Percentiles rank a stretch among this genome's conserved stretches.
phyloP scores from a whole-genome alignment of 805 yeast genomes.

The Saccharomycodes ludwigii region DNA sequence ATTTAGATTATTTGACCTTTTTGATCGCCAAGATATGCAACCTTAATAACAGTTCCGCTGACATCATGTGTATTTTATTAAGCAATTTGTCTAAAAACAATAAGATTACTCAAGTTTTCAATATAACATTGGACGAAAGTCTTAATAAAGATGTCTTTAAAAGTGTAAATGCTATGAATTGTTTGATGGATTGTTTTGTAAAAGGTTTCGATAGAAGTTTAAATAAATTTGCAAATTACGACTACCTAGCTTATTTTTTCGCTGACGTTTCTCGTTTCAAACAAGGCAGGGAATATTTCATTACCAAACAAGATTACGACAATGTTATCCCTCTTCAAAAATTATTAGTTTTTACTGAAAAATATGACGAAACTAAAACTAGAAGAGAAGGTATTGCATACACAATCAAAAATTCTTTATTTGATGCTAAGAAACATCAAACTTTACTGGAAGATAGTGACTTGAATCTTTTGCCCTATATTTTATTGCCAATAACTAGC shows the following conservation, averaged over 20 bases:
- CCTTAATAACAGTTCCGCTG: slow-evolving; percentile 55
- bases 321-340: slow-evolving; percentile 70
- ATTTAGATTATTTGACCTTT: slow-evolving; percentile 40
- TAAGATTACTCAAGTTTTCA: slow-evolving; percentile 40
- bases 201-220: slow-evolving; percentile 65
- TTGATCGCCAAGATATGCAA: slow-evolving; percentile 39
- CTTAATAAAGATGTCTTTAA: slow-evolving; percentile 40
- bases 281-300: slow-evolving; percentile 66
- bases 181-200: slow-evolving; percentile 80
- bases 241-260: slow-evolving; percentile 77
- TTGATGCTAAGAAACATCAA: slow-evolving; percentile 62
- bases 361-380: slow-evolving; percentile 51
- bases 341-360: slow-evolving; percentile 69
- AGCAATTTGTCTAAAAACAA: slow-evolving; percentile 80
- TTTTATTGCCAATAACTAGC: slow-evolving; percentile 69
- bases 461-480: slow-evolving; percentile 69
- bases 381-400: slow-evolving; percentile 91
- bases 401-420: slow-evolving; percentile 79
- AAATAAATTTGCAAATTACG: slow-evolving; percentile 63
- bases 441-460: slow-evolving; percentile 44
- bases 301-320: slow-evolving; percentile 62
- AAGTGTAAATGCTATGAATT: slow-evolving; percentile 52
- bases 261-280: slow-evolving; percentile 77
- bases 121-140: slow-evolving; percentile 23
- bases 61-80: slow-evolving; percentile 69